Evolutionary conservation across 176 grass and related monocot species (phyloP).

Genomic region (Puccinellia tenuiflora): DNA sequence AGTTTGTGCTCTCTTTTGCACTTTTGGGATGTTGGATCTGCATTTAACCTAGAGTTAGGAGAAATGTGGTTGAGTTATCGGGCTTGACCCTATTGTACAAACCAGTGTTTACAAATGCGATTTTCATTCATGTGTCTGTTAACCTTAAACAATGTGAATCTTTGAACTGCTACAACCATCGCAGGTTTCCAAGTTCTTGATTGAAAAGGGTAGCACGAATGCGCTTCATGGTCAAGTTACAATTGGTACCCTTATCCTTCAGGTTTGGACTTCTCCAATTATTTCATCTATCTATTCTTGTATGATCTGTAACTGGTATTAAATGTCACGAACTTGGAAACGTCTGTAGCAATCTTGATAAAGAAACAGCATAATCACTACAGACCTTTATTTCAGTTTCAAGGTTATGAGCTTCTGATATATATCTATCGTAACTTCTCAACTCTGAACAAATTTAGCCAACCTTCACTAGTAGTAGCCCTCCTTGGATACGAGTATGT

Average conservation of each 20-base stretch:
- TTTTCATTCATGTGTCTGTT: neutral
- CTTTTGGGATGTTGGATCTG: neutral
- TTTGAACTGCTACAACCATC: conserved; percentile 8
- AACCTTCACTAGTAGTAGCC: neutral
- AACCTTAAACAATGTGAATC: conserved; percentile 1
- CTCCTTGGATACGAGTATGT: neutral
- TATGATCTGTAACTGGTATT: neutral
- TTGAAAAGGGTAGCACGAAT: conserved; percentile 85
- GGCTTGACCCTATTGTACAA: neutral
- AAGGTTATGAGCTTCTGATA: neutral
- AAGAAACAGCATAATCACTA: neutral
- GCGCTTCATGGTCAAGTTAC: conserved; percentile 97
- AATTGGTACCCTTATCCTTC: conserved; percentile 87
- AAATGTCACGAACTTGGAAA: neutral
- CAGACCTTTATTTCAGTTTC: neutral
- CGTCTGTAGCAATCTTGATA: neutral
- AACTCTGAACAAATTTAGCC: neutral
- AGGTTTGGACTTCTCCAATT: conserved; percentile 44
- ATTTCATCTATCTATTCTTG: conserved; percentile 1
- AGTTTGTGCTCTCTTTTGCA: neutral
- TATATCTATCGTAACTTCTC: neutral
- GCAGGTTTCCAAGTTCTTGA: conserved; percentile 91
- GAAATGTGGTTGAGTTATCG: neutral
- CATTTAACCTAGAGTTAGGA: conserved; percentile 10
- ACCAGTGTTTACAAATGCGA: neutral